Evolutionary conservation across 2,329 filamentous ascomycete genomes (phyloP), one percentile per base, ranked within the genome.

Genomic region (Acephala macrosclerotiorum): DNA sequence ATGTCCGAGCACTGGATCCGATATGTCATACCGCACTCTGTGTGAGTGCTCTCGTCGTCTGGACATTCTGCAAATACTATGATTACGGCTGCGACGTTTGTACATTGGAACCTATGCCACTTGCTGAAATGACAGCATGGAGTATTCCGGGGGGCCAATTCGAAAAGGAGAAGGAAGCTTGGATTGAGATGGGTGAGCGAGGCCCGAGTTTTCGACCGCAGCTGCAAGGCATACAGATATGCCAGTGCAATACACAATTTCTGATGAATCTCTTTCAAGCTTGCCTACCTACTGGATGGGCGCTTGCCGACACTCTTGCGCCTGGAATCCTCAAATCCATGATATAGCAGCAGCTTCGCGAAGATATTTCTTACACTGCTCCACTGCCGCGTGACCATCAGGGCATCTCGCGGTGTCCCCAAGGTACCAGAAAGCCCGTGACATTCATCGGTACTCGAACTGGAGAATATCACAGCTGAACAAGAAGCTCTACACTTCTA

Each of bases 11-110:
- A 3, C 33, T 76, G 7, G 77, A 81, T 22, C 79, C 79, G 0
- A 70, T 80, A 12, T 69, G 75, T 0, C 76, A 79, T 40, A 72
- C 79, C 0, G 73, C 79, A 1, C 63, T 78, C 0, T 74, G 76
- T 0, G 74, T 73, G 0, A 75, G 75, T 2, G 76, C 77, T 0
- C 63, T 78, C 2, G 72, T 80, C 1, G 68, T 79, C 0, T 80
- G 78, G 78, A 73, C 76, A 0, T 81, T 78, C 73, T 74, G 76
- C 14, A 72, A 70, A 18, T 76, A 76, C 38, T 70, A 73, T 2
- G 66, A 73, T 11, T 55, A 70, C 16, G 61, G 74, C 1, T 80
- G 78, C 40, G 70, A 72, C 6, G 29, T 69, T 71, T 58, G 73
- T 75, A 16, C 64, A 73, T 36, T 56, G 11, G 40, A 25, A 49